Percentiles rank a stretch among this genome's conserved stretches.
phyloP scores from a whole-genome alignment of 768 basidiomycete genomes.

The Scleroderma bovista region DNA sequence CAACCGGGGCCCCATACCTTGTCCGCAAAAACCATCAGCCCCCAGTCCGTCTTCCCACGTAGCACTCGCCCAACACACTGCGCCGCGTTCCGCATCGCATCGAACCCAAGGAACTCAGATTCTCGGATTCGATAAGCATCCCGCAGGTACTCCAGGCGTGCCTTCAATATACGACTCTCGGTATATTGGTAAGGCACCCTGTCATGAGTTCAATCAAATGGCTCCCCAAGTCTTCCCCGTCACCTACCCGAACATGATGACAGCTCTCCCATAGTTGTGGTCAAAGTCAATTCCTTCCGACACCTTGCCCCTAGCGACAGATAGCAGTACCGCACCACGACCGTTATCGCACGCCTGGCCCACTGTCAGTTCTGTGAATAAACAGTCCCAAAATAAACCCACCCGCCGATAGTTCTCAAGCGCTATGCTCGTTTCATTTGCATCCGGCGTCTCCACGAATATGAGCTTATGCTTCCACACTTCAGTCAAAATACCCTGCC shows the following conservation, averaged over 20 bases:
- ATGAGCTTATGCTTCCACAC: slow-evolving; percentile 99
- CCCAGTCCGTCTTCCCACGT: slow-evolving; percentile 99
- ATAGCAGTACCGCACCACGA: slow-evolving; percentile 91
- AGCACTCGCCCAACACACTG: slow-evolving; percentile 98
- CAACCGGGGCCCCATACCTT: slow-evolving; percentile 52
- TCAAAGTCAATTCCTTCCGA: slow-evolving; percentile 99
- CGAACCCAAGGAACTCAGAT: slow-evolving; percentile 97
- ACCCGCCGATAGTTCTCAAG: slow-evolving; percentile 96
- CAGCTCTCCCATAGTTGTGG: slow-evolving; percentile 97
- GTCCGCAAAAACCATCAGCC: slow-evolving; percentile 98
- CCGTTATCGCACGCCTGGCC: slow-evolving; percentile 95
- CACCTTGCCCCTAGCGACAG: slow-evolving; percentile 97
- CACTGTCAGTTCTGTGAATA: neutral
- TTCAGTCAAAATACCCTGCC: slow-evolving; percentile 94
- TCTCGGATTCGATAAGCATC: slow-evolving; percentile 98
- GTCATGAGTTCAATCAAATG: slow-evolving; percentile 4
- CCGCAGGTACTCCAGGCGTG: slow-evolving; percentile 94
- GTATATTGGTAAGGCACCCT: slow-evolving; percentile 98
- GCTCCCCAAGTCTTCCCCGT: neutral
- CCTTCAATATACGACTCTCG: slow-evolving; percentile 94
- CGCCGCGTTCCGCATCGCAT: slow-evolving; percentile 98
- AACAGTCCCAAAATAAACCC: slow-evolving; percentile 8
- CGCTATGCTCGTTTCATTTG: slow-evolving; percentile 97
- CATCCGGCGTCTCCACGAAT: slow-evolving; percentile 98
- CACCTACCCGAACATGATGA: slow-evolving; percentile 96